phyloP scores from a whole-genome alignment of 1,284 basidiomycete genomes.

The Cryptococcus sp. region DNA sequence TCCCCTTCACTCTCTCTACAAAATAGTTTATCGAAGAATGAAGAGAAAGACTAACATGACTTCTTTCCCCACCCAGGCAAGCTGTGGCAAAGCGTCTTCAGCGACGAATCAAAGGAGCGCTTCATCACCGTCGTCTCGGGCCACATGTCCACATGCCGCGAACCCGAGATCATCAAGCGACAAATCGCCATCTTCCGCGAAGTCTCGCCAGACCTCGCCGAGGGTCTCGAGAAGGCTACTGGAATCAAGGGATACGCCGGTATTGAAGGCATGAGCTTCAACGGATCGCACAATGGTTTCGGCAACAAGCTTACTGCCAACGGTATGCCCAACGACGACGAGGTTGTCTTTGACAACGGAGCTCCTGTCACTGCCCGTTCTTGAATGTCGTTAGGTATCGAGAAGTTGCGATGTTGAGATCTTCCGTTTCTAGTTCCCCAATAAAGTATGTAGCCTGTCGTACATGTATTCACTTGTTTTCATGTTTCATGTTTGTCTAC shows the following conservation, averaged over 20 bases:
- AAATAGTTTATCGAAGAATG: no score
- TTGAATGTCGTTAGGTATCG: neutral
- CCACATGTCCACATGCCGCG: constrained; percentile 70
- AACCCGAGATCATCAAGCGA: constrained; percentile 64
- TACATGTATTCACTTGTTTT: no score
- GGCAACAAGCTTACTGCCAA: constrained; percentile 40
- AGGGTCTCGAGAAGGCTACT: constrained; percentile 72
- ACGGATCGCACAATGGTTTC: constrained; percentile 48
- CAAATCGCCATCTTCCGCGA: constrained; percentile 79
- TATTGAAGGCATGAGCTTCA: constrained; percentile 58
- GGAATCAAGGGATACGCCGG: constrained; percentile 54
- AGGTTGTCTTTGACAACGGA: constrained; percentile 37
- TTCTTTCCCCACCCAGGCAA: constrained; percentile 37
- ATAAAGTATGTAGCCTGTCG: no score
- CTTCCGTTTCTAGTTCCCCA: no score
- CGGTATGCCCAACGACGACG: constrained; percentile 27
- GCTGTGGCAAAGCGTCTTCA: constrained; percentile 76
- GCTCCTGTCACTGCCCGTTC: constrained; percentile 16
- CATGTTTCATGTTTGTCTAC: no score
- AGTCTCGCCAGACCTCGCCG: constrained; percentile 69
- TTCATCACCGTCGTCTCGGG: constrained; percentile 75
- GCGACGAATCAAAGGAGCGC: constrained; percentile 65
- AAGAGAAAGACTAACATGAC: no score
- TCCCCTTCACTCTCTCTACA: no score
- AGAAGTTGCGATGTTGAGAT: no score